Evolutionary conservation across 306 rosid genomes (phyloP).

Genomic region (Casuarina glauca): DNA sequence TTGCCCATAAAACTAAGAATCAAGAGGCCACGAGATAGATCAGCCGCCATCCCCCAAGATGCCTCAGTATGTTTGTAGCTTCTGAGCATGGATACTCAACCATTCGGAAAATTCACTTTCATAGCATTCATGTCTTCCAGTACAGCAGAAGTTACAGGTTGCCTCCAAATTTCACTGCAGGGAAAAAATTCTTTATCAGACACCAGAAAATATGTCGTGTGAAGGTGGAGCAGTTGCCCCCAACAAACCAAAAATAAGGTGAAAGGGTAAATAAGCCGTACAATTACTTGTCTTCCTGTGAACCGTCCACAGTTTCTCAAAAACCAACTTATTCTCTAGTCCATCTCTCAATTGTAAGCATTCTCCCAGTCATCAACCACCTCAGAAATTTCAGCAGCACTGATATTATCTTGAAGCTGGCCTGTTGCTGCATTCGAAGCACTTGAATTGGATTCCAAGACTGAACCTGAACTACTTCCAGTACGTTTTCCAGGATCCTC

Average conservation of each 20-base stretch:
- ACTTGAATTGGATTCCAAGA: slow-evolving; percentile 33
- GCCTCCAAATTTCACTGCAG: background rate
- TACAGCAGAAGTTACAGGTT: no score
- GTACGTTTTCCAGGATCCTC: slow-evolving; percentile 27
- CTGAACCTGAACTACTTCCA: slow-evolving; percentile 10
- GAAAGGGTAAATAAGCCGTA: slow-evolving; percentile 10
- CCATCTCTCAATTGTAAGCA: slow-evolving; percentile 50
- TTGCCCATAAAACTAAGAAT: no score
- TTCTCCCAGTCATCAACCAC: slow-evolving; percentile 93
- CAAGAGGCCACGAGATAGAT: no score
- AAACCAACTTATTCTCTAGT: background rate
- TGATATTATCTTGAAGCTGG: slow-evolving; percentile 30
- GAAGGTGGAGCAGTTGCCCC: background rate
- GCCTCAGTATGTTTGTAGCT: no score
- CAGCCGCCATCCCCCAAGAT: no score
- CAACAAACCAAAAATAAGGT: slow-evolving; percentile 33
- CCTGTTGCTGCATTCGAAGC: slow-evolving; percentile 26
- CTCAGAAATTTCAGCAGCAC: slow-evolving; percentile 46
- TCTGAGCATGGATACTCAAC: no score
- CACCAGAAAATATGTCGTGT: no score
- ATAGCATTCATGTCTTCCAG: no score
- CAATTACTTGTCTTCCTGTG: slow-evolving; percentile 18
- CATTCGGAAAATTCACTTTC: no score
- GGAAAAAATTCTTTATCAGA: background rate
- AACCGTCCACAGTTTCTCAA: slow-evolving; percentile 1